Evolutionary conservation across 306 rosid species (phyloP).

Genomic region (Trifolium pratense): DNA sequence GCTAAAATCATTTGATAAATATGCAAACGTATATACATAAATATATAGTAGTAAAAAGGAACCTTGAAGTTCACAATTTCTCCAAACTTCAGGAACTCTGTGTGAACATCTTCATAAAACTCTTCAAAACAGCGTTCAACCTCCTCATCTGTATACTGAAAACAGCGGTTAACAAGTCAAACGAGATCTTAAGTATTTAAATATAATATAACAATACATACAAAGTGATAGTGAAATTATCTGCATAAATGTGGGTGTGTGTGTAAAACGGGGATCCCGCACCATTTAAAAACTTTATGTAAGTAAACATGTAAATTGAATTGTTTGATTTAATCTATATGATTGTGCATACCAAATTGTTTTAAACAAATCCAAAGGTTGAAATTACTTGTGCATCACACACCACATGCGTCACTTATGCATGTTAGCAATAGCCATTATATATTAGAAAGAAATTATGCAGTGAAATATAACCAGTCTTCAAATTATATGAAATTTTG

Average conservation of each 20-base stretch:
- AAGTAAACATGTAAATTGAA: background rate
- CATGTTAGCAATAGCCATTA: no score
- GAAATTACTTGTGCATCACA: no score
- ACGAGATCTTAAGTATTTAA: slow-evolving; percentile 36
- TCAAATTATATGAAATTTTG: no score
- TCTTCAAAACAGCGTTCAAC: slow-evolving; percentile 78
- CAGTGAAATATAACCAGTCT: no score
- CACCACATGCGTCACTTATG: no score
- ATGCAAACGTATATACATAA: background rate
- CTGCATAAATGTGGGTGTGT: background rate
- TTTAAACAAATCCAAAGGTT: background rate
- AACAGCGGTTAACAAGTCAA: slow-evolving; percentile 45
- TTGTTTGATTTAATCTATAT: background rate
- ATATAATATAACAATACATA: slow-evolving; percentile 34
- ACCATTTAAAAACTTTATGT: background rate
- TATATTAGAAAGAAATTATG: no score
- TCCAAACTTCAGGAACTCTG: slow-evolving; percentile 92
- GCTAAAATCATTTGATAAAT: slow-evolving; percentile 15
- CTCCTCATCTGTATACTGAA: slow-evolving; percentile 94
- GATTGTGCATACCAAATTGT: slow-evolving; percentile 1
- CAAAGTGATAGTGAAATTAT: slow-evolving; percentile 23
- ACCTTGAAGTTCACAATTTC: slow-evolving; percentile 98
- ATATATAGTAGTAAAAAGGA: slow-evolving; percentile 32
- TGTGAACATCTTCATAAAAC: slow-evolving; percentile 97
- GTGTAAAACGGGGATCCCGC: background rate